Conservation (phyloP, 345 rosid genomes). For the Ceriops zippeliana region DNA sequence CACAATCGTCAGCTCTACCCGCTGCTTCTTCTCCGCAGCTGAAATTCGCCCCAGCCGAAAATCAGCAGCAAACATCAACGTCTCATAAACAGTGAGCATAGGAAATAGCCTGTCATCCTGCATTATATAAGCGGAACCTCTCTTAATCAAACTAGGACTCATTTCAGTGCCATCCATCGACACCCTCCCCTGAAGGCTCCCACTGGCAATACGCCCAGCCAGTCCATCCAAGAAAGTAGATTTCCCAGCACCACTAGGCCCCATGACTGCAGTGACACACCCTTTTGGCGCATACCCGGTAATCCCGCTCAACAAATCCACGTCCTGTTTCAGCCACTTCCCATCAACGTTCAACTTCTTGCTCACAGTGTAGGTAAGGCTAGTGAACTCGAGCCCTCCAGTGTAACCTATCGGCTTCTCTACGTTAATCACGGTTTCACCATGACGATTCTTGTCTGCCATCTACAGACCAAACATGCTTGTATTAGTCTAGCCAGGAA, state of each 20-base stretch:
- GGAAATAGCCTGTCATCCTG: conserved; percentile 67
- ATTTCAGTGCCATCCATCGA: conserved; percentile 43
- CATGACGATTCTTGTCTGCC: conserved; percentile 26
- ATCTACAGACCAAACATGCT: not conserved
- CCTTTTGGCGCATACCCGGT: conserved; percentile 68
- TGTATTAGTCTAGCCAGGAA: no score
- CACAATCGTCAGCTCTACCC: not conserved
- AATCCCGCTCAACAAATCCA: conserved; percentile 47
- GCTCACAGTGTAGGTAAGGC: conserved; percentile 51
- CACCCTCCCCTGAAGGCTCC: conserved; percentile 56
- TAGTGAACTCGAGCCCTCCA: conserved; percentile 50
- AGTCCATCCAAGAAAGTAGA: conserved; percentile 61
- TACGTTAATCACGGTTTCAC: conserved; percentile 38
- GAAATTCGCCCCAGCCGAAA: conserved; percentile 50
- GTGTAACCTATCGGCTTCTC: conserved; percentile 34
- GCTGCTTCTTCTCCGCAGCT: not conserved
- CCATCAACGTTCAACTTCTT: conserved; percentile 43
- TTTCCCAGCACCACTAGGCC: conserved; percentile 72
- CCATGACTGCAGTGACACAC: conserved; percentile 66
- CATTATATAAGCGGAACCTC: conserved; percentile 69
- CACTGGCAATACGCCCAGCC: conserved; percentile 57
- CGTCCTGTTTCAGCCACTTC: conserved; percentile 42
- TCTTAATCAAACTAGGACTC: conserved; percentile 53
- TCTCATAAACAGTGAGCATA: conserved; percentile 68
- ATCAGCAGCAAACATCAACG: conserved; percentile 67